Conservation (phyloP, 2,329 filamentous ascomycete genomes). For the Pseudocercospora vitis region DNA sequence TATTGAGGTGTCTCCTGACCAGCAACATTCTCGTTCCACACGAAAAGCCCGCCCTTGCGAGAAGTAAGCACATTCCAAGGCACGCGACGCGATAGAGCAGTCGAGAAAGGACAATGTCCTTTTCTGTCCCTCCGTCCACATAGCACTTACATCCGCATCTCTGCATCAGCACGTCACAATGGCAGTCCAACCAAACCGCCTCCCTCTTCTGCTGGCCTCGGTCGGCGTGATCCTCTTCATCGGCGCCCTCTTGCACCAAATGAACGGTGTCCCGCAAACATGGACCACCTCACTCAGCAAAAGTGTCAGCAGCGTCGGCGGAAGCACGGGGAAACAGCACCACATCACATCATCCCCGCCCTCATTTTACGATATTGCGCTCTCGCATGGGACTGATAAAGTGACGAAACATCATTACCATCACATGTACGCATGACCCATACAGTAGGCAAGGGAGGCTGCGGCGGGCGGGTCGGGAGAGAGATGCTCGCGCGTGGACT, state of each 20-base stretch:
- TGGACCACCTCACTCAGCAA: conserved; percentile 2
- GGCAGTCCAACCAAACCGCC: conserved; percentile 16
- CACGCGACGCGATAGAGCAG: conserved; percentile 1
- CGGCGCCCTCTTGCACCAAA: conserved; percentile 17
- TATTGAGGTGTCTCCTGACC: no score
- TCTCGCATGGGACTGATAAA: conserved; percentile 44
- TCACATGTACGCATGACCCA: no score
- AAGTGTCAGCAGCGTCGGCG: neutral
- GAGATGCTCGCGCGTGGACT: neutral
- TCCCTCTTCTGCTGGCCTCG: conserved; percentile 20
- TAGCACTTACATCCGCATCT: neutral
- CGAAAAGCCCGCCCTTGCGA: no score
- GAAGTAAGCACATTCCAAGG: conserved; percentile 4
- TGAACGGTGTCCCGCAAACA: conserved; percentile 10
- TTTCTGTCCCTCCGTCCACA: no score
- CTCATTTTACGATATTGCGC: conserved; percentile 40
- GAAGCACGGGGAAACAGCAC: neutral
- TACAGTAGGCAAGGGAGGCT: no score
- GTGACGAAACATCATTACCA: conserved; percentile 44
- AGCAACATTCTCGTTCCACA: no score
- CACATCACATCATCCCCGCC: neutral
- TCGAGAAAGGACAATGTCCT: neutral
- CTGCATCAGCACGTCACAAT: neutral
- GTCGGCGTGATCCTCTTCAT: conserved; percentile 19
- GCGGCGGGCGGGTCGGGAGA: no score